Evolutionary conservation across 768 basidiomycete species (phyloP), one percentile per base, ranked within the genome.

Genomic region (Kwoniella newhampshirensis): DNA sequence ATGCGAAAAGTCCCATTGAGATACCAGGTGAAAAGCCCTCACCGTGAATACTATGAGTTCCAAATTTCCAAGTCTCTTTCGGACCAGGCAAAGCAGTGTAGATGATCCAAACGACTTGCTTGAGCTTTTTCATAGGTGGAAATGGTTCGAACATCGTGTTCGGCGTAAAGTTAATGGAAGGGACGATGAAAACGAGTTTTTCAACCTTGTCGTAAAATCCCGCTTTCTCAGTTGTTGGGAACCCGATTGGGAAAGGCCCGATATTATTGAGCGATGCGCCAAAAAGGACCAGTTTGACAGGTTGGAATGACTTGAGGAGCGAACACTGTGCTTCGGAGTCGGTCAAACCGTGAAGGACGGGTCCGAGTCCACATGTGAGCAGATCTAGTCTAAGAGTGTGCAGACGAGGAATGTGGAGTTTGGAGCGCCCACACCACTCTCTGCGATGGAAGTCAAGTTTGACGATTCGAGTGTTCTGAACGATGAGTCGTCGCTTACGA

Each of bases 191-290:
- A 3, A 39, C 32, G 17, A 52, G 23, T 25, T 41, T 40, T 42
- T 52, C 51, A 3, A 52, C 37, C 23, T 25, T 25, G 9, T 52
- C 51, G 18, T 27, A 52, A 3, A 52, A 20, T 11, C n/a, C n/a
- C n/a, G n/a, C n/a, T n/a, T n/a, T n/a, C n/a, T n/a, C n/a, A n/a
- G n/a, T 26, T n/a, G 15, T 6, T 25, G 11, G 51, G 51, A 8
- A 30, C 23, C 8, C 6, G 5, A 13, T 5, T 5, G 30, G 51
- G 51, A 17, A 52, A n/a, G n/a, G 25, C 7, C 39, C 39, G 39
- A 42, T 6, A 41, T n/a, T 7, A 8, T 4, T 9, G n/a, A 52
- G 3, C 17, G 15, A n/a, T 4, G 13, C 23, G 17, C 25, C 28
- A 9, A 13, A 12, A 3, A 52, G 17, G 51, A 41, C 25, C 4